Percentiles rank a stretch among this genome's conserved stretches.
Conservation (phyloP, 2,329 filamentous ascomycete genomes). For the Sporothrix globosa region DNA sequence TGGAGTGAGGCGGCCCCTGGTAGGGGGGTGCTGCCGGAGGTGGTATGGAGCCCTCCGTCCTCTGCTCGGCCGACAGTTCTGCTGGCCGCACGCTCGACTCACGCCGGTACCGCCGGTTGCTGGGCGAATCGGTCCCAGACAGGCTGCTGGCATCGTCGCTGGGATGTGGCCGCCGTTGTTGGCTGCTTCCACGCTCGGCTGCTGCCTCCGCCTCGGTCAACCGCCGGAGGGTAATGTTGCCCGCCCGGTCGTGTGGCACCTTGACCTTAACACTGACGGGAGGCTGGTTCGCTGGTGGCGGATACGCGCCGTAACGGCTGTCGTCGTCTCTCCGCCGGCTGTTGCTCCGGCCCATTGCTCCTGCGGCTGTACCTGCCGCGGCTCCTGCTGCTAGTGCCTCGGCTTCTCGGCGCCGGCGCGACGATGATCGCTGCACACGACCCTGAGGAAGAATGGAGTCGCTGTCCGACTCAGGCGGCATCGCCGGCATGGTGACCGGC, state of each 20-base stretch:
- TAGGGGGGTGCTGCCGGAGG: slow-evolving; percentile 6
- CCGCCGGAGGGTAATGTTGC: slow-evolving; percentile 64
- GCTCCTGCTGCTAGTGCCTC: slow-evolving; percentile 54
- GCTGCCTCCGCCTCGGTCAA: slow-evolving; percentile 62
- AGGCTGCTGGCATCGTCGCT: slow-evolving; percentile 55
- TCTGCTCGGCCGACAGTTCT: slow-evolving; percentile 53
- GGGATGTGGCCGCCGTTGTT: slow-evolving; percentile 40
- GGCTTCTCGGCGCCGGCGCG: slow-evolving; percentile 51
- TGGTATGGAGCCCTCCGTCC: slow-evolving; percentile 43
- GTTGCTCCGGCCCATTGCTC: slow-evolving; percentile 36
- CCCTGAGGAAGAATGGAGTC: slow-evolving; percentile 50
- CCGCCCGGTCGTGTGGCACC: slow-evolving; percentile 62
- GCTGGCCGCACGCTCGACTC: slow-evolving; percentile 54
- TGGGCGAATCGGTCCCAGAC: slow-evolving; percentile 59
- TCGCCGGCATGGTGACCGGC: slow-evolving; percentile 55
- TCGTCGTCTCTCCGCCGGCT: slow-evolving; percentile 30
- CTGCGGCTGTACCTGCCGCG: slow-evolving; percentile 39
- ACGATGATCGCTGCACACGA: slow-evolving; percentile 47
- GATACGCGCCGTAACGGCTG: slow-evolving; percentile 13
- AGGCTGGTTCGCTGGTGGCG: slow-evolving; percentile 47
- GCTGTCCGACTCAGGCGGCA: slow-evolving; percentile 56
- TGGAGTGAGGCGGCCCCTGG: slow-evolving; percentile 32
- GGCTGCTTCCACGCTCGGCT: slow-evolving; percentile 48
- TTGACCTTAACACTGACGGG: slow-evolving; percentile 60
- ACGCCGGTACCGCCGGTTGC: slow-evolving; percentile 57